Base-by-base conservation (phyloP, 108 stramenopile species). In the Mediolabrus comicus region DNA sequence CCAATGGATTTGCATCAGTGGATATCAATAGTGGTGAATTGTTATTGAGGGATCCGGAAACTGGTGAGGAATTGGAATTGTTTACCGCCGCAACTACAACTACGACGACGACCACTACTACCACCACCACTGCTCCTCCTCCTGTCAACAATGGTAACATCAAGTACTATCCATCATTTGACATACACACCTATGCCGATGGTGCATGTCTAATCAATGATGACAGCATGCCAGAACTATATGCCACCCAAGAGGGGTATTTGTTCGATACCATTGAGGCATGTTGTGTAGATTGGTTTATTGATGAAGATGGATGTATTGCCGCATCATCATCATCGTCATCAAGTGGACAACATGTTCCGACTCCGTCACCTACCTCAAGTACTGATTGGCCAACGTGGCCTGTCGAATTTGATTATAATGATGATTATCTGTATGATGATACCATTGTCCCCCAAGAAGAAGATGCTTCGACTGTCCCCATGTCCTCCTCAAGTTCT, bases 131-230 rank as follows among this genome's bases (percentile, higher is more conserved):
- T 27, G n/a, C 49, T 4, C 22, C 16, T 24, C 46, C 22, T 6
- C 22, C 0, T n/a, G n/a, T n/a, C n/a, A n/a, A n/a, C n/a, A n/a
- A n/a, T n/a, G n/a, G n/a, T n/a, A 49, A 49, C 4, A 13, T 38
- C 14, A 22, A 53, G 53, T 70, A 34, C 29, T 78, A 78, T 22
- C 77, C 77, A 33, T 71, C 77, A 16, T 71, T 78, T 26, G 35
- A 70, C 49, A 59, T 70, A 36, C 14, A n/a, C 9, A 19, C 30
- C 14, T 58, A 78, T 28, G 59, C 77, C 52, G 51, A 70, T 30
- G 77, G 77, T 29, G 77, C 69, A 1, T 78, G 77, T 46, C 51
- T 66, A 25, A n/a, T n/a, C 46, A 61, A 65, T 36, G 77, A 71
- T 31, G 69, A 64, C 1, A 70, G 71, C 2, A 33, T 65, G 4